A percentile compares a stretch with the other conserved stretches of the same genome.
phyloP scores from a whole-genome alignment of 2,329 filamentous ascomycete species.

The Penicillium sp. region DNA sequence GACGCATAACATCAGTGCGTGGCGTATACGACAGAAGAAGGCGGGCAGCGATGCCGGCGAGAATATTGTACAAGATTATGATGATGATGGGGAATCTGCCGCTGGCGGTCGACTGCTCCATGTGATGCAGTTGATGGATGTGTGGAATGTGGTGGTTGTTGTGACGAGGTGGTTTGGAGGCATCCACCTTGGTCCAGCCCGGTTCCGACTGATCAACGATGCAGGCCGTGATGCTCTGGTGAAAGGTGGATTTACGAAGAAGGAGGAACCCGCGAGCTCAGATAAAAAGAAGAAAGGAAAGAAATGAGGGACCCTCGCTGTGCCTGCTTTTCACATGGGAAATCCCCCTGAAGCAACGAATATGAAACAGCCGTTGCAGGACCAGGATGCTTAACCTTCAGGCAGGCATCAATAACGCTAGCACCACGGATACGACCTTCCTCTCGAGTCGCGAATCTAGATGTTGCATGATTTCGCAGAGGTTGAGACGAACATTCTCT shows the following conservation, averaged over 20 bases:
- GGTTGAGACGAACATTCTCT: not conserved
- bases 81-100: conserved; percentile 94
- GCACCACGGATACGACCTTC: not conserved
- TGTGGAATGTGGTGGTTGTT: conserved; percentile 90
- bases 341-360: not conserved
- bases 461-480: not conserved
- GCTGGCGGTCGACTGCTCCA: conserved; percentile 84
- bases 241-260: conserved; percentile 68
- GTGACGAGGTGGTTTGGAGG: conserved; percentile 96
- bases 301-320: conserved; percentile 29
- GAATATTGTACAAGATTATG: conserved; percentile 78
- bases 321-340: not conserved
- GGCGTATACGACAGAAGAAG: conserved; percentile 67
- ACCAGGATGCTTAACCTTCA: conserved; percentile 4
- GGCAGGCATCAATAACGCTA: conserved; percentile 2
- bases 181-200: conserved; percentile 80
- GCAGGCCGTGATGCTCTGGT: conserved; percentile 83
- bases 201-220: conserved; percentile 88
- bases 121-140: conserved; percentile 90
- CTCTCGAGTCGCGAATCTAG: not conserved
- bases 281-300: conserved; percentile 61
- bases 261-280: conserved; percentile 37
- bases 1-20: conserved; percentile 94
- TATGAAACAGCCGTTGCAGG: not conserved
- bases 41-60: conserved; percentile 40